These are phyloP conservation scores for Coemansia furcata DNA, from an alignment of 192 early-diverging fungal genomes.

Conservation along the genomic window DNA sequence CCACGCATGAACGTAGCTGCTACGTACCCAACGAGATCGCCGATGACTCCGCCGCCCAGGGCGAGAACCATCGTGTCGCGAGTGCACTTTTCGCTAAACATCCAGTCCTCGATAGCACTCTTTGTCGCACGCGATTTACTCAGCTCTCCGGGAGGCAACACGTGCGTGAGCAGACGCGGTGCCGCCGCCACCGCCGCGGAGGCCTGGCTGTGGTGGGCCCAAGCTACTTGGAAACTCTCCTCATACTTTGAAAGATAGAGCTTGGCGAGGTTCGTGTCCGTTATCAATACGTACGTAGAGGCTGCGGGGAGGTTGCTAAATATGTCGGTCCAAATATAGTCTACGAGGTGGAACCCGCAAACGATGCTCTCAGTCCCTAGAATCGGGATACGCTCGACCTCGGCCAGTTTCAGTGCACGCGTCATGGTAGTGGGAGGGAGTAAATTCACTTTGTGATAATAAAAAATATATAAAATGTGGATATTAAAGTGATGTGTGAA, in stretches of 20 bases:
- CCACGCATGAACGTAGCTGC: slow-evolving; percentile 99
- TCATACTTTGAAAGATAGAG: slow-evolving; percentile 68
- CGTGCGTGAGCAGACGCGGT: slow-evolving; percentile 67
- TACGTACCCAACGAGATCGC: slow-evolving; percentile 94
- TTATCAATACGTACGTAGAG: slow-evolving; percentile 85
- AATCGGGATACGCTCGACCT: slow-evolving; percentile 74
- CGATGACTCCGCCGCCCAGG: slow-evolving; percentile 96
- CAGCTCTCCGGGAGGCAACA: slow-evolving; percentile 85
- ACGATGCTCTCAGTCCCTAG: slow-evolving; percentile 87
- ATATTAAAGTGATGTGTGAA: background rate
- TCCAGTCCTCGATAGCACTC: slow-evolving; percentile 87
- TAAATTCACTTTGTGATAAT: background rate
- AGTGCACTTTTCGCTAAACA: slow-evolving; percentile 79
- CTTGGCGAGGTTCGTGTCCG: slow-evolving; percentile 80
- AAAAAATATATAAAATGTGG: background rate
- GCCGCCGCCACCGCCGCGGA: background rate
- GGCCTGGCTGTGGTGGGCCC: slow-evolving; percentile 7
- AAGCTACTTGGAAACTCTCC: slow-evolving; percentile 54
- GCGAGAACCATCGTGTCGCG: slow-evolving; percentile 91
- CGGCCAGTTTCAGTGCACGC: slow-evolving; percentile 39
- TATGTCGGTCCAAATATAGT: slow-evolving; percentile 73
- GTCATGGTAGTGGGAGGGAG: background rate
- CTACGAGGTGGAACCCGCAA: slow-evolving; percentile 77
- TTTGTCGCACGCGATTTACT: slow-evolving; percentile 87
- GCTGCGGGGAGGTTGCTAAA: slow-evolving; percentile 62